phyloP scores from a whole-genome alignment of 1,139 yeast genomes.

The Eremothecium cymbalariae region DNA sequence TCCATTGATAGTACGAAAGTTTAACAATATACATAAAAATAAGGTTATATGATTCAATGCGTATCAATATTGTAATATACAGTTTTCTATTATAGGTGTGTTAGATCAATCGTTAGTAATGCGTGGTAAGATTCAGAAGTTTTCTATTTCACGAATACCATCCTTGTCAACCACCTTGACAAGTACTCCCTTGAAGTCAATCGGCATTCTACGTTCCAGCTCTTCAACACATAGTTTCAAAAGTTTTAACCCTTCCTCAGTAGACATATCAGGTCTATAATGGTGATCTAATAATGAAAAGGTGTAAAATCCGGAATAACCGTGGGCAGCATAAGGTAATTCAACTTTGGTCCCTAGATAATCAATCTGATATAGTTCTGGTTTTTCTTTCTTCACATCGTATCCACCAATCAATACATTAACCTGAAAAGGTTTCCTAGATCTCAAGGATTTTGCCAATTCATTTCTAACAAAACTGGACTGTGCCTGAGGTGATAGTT shows the following conservation, averaged over 20 bases:
- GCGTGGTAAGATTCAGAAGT: slow-evolving; percentile 15
- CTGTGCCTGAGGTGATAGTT: slow-evolving; percentile 73
- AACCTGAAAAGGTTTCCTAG: slow-evolving; percentile 91
- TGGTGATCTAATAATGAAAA: slow-evolving; percentile 87
- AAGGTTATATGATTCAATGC: no score
- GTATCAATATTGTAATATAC: no score
- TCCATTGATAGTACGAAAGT: no score
- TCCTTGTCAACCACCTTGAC: slow-evolving; percentile 71
- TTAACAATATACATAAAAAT: no score
- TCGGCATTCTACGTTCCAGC: slow-evolving; percentile 81
- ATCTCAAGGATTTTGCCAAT: slow-evolving; percentile 79
- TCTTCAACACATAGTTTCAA: slow-evolving; percentile 70
- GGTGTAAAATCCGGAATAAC: slow-evolving; percentile 92
- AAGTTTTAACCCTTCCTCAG: slow-evolving; percentile 72
- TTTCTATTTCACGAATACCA: slow-evolving; percentile 52
- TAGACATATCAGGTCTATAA: slow-evolving; percentile 67
- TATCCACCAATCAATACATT: slow-evolving; percentile 82
- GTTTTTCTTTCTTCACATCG: slow-evolving; percentile 53
- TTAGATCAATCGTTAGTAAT: no score
- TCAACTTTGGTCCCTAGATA: slow-evolving; percentile 88
- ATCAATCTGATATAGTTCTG: slow-evolving; percentile 83
- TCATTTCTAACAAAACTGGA: slow-evolving; percentile 85
- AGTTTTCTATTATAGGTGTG: no score
- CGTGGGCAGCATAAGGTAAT: slow-evolving; percentile 93
- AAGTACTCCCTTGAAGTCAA: slow-evolving; percentile 86